These are phyloP conservation scores for Solanum rostratum DNA, from an alignment of 257 asterid species.

Conservation along the genomic window DNA sequence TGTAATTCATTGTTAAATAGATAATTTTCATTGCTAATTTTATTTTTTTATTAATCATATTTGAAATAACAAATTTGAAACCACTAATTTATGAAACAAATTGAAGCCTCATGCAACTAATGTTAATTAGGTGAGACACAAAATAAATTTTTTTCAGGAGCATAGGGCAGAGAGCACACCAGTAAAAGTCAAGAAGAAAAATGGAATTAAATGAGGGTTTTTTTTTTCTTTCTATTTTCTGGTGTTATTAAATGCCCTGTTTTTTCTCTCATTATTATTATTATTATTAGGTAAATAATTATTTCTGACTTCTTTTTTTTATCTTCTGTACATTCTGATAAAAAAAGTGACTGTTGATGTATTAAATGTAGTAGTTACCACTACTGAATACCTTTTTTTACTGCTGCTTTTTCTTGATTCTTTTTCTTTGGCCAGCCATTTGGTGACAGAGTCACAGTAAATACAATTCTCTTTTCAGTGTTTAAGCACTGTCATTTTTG, in stretches of 20 bases:
- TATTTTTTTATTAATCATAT: too few relatives aligned
- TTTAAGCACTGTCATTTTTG: slow-evolving; percentile 5
- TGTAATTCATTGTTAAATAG: neutral
- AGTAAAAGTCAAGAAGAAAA: neutral
- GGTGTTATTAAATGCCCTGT: neutral
- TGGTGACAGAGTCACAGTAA: neutral
- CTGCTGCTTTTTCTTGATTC: neutral
- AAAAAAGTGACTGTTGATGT: slow-evolving; percentile 5
- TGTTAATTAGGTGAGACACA: neutral
- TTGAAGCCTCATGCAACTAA: neutral
- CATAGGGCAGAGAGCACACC: neutral
- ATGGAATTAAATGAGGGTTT: neutral
- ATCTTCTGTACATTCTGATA: slow-evolving; percentile 1
- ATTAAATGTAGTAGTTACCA: slow-evolving; percentile 12
- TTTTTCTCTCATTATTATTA: neutral
- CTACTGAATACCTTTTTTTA: neutral
- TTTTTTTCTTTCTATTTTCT: too few relatives aligned
- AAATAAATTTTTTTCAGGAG: neutral
- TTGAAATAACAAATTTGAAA: neutral
- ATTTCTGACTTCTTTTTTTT: neutral
- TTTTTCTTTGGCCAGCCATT: neutral
- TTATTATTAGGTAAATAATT: neutral
- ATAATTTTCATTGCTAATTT: neutral
- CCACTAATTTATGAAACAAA: neutral
- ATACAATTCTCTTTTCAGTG: slow-evolving; percentile 1